Percentiles rank a stretch among this genome's conserved stretches.
Conservation (phyloP, 2,329 filamentous ascomycete species). For the Fusarium sulawesiense region DNA sequence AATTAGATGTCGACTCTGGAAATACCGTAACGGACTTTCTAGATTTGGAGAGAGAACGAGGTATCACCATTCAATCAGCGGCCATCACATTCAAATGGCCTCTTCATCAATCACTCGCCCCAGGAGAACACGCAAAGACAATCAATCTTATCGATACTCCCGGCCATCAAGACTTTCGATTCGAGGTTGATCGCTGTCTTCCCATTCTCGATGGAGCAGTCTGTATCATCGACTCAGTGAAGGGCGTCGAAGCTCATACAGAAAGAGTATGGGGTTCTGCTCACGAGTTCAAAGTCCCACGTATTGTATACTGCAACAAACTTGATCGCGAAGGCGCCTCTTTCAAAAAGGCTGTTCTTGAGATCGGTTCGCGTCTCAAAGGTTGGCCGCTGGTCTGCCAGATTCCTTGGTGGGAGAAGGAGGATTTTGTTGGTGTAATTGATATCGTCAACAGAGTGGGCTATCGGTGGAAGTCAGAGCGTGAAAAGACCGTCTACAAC, state of each 20-base stretch:
- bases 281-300: slow-evolving; percentile 84
- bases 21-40: slow-evolving; percentile 98
- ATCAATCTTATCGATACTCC: slow-evolving; percentile 94
- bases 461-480: slow-evolving; percentile 72
- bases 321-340: slow-evolving; percentile 79
- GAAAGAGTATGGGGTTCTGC: slow-evolving; percentile 97
- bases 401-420: slow-evolving; percentile 92
- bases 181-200: slow-evolving; percentile 92
- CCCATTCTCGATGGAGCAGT: slow-evolving; percentile 89
- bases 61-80: slow-evolving; percentile 97
- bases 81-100: slow-evolving; percentile 97
- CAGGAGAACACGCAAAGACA: slow-evolving; percentile 65
- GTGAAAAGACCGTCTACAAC: slow-evolving; percentile 53
- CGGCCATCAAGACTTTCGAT: slow-evolving; percentile 96
- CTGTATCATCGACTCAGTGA: slow-evolving; percentile 92
- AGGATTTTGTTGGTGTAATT: slow-evolving; percentile 83
- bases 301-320: slow-evolving; percentile 82
- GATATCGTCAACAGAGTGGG: slow-evolving; percentile 83
- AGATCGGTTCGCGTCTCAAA: slow-evolving; percentile 81
- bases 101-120: slow-evolving; percentile 60
- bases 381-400: slow-evolving; percentile 93
- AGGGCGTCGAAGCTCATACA: slow-evolving; percentile 95
- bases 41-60: slow-evolving; percentile 88
- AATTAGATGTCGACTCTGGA: slow-evolving; percentile 87
- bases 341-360: slow-evolving; percentile 86